Evolutionary conservation across 192 early-diverging fungal species (phyloP), one percentile per base, ranked within the genome.

Genomic region (Coemansia sp.): DNA sequence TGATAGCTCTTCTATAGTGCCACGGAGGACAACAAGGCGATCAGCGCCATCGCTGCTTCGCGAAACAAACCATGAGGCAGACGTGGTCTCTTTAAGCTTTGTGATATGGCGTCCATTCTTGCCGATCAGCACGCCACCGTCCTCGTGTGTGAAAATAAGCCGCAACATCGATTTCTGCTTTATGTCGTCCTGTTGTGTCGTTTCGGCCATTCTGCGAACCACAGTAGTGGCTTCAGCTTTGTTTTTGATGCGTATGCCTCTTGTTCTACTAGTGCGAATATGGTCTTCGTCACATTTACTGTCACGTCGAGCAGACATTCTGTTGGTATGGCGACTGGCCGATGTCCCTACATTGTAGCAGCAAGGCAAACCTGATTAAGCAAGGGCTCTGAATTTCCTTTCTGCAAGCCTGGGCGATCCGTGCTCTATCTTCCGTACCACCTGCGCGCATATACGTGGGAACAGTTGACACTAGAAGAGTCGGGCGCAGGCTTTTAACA

Each of bases 111-210:
- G 64, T 14, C 79, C 79, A 10, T 60, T 61, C 41, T 70, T 75
- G 49, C 79, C 79, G 56, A 81, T 81, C 51, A 81, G 52, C 63
- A 81, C 60, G 24, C 79, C 79, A 47, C 79, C 79, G 55, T 76
- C 74, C 38, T 73, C 73, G 27, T 49, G 51, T 0, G 62, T 64
- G 22, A 81, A 81, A 0, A 81, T 37, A 39, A 76, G 56, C 15
- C 79, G 60, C 55, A 73, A 37, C 32, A 61, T 38, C 52, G 25
- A 32, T 6, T 37, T 32, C 35, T 29, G 29, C 15, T 56, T 19
- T 2, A 32, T n/a, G 5, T 56, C 55, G 25, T 19, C 15, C 3
- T n/a, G 55, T 10, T 8, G 29, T 2, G 9, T 37, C 25, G 55
- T n/a, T 32, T 4, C 55, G 9, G 55, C 2, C 24, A 14, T 21